A percentile compares a stretch with the other conserved stretches of the same genome.
These are phyloP conservation scores for Cucumis melo DNA, from an alignment of 306 rosid genomes.

Conservation along the genomic window DNA sequence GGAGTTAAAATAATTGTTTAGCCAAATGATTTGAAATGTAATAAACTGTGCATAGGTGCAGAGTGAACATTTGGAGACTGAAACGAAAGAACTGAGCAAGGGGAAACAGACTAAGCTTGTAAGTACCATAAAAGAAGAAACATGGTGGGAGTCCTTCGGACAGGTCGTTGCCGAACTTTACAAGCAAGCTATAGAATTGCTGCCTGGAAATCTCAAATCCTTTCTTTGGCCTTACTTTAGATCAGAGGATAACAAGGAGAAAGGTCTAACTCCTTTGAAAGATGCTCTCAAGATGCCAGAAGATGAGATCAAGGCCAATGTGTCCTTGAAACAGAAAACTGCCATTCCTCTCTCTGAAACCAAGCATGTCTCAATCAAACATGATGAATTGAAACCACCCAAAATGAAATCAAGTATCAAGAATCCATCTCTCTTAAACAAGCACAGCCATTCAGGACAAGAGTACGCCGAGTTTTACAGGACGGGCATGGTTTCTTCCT, in stretches of 20 bases:
- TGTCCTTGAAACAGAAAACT: conserved; percentile 31
- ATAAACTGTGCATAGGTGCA: conserved; percentile 11
- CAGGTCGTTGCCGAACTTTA: conserved; percentile 63
- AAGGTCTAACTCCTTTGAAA: conserved; percentile 59
- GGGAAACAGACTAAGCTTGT: conserved; percentile 27
- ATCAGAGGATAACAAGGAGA: conserved; percentile 15
- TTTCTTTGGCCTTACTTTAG: conserved; percentile 44
- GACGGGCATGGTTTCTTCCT: conserved; percentile 1
- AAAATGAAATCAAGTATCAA: conserved; percentile 26
- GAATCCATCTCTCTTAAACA: not conserved
- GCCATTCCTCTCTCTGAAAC: conserved; percentile 35
- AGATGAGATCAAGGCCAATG: conserved; percentile 32
- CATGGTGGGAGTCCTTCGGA: conserved; percentile 87
- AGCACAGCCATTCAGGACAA: conserved; percentile 1
- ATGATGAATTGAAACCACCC: conserved; percentile 55
- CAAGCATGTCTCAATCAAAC: conserved; percentile 41
- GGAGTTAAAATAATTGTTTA: not conserved
- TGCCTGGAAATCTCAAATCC: conserved; percentile 29
- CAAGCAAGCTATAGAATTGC: conserved; percentile 47
- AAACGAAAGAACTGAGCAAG: conserved; percentile 33
- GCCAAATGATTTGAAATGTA: not conserved
- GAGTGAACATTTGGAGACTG: conserved; percentile 26
- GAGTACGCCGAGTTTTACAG: conserved; percentile 5
- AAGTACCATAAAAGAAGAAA: conserved; percentile 62
- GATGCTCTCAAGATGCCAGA: conserved; percentile 76